Conservation (phyloP, 2,329 filamentous ascomycete species). For the Cercospora sp. region DNA sequence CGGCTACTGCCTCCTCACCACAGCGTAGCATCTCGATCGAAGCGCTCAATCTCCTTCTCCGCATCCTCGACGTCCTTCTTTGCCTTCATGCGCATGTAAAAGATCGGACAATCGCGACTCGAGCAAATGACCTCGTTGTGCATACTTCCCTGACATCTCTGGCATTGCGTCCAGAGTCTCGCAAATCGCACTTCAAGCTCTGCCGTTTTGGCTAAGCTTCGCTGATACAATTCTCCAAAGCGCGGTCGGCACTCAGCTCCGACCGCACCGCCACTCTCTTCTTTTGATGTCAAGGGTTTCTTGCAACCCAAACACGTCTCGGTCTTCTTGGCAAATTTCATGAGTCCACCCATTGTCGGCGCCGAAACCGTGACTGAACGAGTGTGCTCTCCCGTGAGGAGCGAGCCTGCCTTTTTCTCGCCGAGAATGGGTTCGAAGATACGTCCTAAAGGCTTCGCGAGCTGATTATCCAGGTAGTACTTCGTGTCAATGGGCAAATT, state of each 20-base stretch:
- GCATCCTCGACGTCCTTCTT: constrained; percentile 98
- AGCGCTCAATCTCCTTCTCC: constrained; percentile 83
- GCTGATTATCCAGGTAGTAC: constrained; percentile 98
- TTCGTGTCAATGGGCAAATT: constrained; percentile 97
- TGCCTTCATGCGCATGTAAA: constrained; percentile 99
- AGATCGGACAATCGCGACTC: constrained; percentile 95
- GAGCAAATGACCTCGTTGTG: constrained; percentile 98
- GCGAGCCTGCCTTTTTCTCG: constrained; percentile 81
- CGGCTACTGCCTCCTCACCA: constrained; percentile 47
- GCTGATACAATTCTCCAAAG: constrained; percentile 89
- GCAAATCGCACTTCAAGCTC: constrained; percentile 93
- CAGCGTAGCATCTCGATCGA: constrained; percentile 80
- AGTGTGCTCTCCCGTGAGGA: constrained; percentile 91
- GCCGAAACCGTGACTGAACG: constrained; percentile 91
- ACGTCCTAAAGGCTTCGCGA: constrained; percentile 87
- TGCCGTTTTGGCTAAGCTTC: constrained; percentile 81
- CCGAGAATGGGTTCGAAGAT: constrained; percentile 98
- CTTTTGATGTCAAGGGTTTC: constrained; percentile 80
- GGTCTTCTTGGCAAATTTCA: constrained; percentile 98
- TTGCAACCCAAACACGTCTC: constrained; percentile 99
- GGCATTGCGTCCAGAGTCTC: constrained; percentile 95
- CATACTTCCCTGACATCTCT: constrained; percentile 95
- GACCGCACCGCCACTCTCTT: constrained; percentile 81
- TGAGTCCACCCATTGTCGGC: constrained; percentile 85
- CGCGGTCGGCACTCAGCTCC: constrained; percentile 82